phyloP scores from a whole-genome alignment of 2,329 filamentous ascomycete genomes.

The Arachnopeziza araneosa region DNA sequence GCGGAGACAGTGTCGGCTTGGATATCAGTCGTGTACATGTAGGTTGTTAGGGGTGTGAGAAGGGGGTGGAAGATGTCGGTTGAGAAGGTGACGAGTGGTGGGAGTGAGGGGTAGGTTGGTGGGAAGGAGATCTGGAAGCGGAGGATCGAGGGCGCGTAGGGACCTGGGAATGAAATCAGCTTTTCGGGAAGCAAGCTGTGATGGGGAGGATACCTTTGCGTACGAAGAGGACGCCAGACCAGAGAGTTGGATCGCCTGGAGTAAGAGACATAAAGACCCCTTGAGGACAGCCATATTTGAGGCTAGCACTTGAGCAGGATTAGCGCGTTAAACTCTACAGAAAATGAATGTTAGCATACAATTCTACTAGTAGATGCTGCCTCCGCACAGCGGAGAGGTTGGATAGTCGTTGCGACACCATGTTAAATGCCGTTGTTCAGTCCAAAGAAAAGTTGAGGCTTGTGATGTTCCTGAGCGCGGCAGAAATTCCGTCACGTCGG shows the following conservation, averaged over 20 bases:
- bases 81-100: conserved; percentile 80
- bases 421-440: conserved; percentile 9
- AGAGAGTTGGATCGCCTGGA: conserved; percentile 72
- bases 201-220: conserved; percentile 60
- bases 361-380: conserved; percentile 31
- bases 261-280: conserved; percentile 84
- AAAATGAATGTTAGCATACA: conserved; percentile 17
- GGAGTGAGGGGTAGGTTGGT: conserved; percentile 67
- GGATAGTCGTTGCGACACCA: conserved; percentile 22
- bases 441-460: background rate
- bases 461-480: conserved; percentile 7
- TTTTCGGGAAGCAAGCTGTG: background rate
- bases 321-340: background rate
- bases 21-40: conserved; percentile 80
- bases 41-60: conserved; percentile 87
- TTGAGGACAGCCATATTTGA: conserved; percentile 76
- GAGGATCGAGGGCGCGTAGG: conserved; percentile 80
- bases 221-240: conserved; percentile 89
- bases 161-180: conserved; percentile 50
- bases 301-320: conserved; percentile 56
- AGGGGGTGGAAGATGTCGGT: conserved; percentile 95
- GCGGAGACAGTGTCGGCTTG: conserved; percentile 75
- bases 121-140: conserved; percentile 90
- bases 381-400: conserved; percentile 28
- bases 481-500: conserved; percentile 5